A percentile compares a stretch with the other conserved stretches of the same genome.
phyloP scores from a whole-genome alignment of 2,329 filamentous ascomycete species.

The Juglanconis sp. region DNA sequence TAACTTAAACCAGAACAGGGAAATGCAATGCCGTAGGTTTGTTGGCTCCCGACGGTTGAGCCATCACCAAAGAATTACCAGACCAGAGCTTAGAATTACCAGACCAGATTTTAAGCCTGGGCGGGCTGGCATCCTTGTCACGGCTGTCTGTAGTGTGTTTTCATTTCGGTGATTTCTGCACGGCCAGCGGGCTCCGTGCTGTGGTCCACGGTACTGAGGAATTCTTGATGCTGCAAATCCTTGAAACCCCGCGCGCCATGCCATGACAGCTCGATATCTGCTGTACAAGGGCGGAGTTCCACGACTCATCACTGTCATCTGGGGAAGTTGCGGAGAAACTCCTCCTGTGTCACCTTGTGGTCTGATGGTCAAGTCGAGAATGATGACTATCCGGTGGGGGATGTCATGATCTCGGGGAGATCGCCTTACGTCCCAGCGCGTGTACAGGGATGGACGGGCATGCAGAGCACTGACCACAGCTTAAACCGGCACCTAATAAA shows the following conservation, averaged over 20 bases:
- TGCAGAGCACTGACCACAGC: slow-evolving; percentile 14
- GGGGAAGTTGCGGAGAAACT: not conserved
- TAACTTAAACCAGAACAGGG: slow-evolving; percentile 8
- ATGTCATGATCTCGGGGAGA: slow-evolving; percentile 9
- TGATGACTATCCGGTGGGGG: slow-evolving; percentile 5
- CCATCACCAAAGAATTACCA: not conserved
- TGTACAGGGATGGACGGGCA: not conserved
- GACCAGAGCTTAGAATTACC: not conserved
- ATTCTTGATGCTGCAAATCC: slow-evolving; percentile 3
- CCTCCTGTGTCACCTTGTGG: not conserved
- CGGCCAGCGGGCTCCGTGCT: not conserved
- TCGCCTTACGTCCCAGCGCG: not conserved
- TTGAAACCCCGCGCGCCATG: not conserved
- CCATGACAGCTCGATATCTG: not conserved
- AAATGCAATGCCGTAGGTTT: not conserved
- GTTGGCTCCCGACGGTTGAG: not conserved
- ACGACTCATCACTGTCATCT: slow-evolving; percentile 6
- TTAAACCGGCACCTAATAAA: slow-evolving; percentile 7
- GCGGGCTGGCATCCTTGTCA: slow-evolving; percentile 4
- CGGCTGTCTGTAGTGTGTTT: not conserved
- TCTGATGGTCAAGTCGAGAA: slow-evolving; percentile 8
- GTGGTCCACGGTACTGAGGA: slow-evolving; percentile 3
- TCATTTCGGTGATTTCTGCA: not conserved
- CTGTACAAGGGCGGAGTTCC: not conserved
- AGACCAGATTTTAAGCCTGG: not conserved